phyloP scores from a whole-genome alignment of 2,329 filamentous ascomycete genomes.

The Nannizziopsis barbatae region DNA sequence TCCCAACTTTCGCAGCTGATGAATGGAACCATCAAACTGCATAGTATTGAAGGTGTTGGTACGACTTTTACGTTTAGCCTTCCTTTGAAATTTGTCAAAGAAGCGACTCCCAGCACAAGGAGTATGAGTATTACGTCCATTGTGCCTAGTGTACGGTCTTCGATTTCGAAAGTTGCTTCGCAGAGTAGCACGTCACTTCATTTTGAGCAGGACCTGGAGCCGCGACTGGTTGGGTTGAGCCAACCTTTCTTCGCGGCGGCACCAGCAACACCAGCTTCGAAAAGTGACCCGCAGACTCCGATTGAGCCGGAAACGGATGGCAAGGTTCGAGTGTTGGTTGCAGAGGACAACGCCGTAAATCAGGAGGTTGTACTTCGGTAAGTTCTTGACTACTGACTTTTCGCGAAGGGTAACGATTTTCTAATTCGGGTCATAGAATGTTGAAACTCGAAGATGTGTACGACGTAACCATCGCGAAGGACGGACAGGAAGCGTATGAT shows the following conservation, averaged over 20 bases:
- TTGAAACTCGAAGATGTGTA: constrained; percentile 41
- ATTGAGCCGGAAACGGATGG: constrained; percentile 25
- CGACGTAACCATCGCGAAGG: constrained; percentile 81
- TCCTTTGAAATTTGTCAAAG: constrained; percentile 68
- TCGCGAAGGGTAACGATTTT: not conserved
- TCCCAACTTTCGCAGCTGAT: constrained; percentile 85
- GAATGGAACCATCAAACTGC: constrained; percentile 70
- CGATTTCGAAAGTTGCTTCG: not conserved
- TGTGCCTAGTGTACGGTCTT: constrained; percentile 1
- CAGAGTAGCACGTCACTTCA: not conserved
- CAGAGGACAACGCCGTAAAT: constrained; percentile 89
- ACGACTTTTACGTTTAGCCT: constrained; percentile 65
- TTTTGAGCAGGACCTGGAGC: constrained; percentile 4
- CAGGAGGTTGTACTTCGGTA: constrained; percentile 65
- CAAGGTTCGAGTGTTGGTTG: constrained; percentile 76
- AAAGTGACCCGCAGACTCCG: constrained; percentile 49
- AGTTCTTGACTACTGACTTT: not conserved
- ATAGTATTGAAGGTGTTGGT: constrained; percentile 55
- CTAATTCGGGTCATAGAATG: constrained; percentile 33
- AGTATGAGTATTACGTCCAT: not conserved
- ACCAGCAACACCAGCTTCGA: constrained; percentile 53
- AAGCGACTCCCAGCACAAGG: constrained; percentile 43
- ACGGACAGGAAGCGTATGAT: constrained; percentile 80
- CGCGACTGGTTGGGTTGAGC: constrained; percentile 3
- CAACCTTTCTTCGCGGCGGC: constrained; percentile 5